These are phyloP conservation scores for Tremellales sp. DNA, from an alignment of 1,284 basidiomycete genomes.

Conservation along the genomic window DNA sequence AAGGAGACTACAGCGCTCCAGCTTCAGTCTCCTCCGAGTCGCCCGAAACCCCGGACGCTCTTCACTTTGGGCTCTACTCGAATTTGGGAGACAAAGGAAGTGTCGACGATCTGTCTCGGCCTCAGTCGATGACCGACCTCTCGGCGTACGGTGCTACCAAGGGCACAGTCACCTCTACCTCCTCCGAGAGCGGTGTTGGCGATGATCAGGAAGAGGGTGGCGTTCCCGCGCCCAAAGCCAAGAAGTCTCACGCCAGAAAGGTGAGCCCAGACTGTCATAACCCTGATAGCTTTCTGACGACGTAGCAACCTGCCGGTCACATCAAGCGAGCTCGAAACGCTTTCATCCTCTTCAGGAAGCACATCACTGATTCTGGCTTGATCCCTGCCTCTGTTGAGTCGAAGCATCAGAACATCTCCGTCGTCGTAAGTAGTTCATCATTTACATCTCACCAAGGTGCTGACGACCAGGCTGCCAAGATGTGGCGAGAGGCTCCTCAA, in stretches of 20 bases:
- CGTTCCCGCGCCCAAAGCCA: constrained; percentile 23
- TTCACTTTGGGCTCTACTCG: neutral
- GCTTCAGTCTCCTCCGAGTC: neutral
- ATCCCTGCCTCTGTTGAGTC: constrained; percentile 44
- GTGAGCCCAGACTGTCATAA: constrained; percentile 12
- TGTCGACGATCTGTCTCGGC: neutral
- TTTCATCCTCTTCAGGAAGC: constrained; percentile 46
- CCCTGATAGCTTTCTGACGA: neutral
- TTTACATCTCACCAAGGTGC: neutral
- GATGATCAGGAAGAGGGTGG: constrained; percentile 16
- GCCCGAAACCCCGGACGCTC: neutral
- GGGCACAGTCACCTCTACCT: neutral
- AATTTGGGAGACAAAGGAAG: neutral
- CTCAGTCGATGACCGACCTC: neutral
- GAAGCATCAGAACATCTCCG: constrained; percentile 47
- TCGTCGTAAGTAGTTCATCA: constrained; percentile 28
- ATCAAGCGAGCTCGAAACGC: constrained; percentile 39
- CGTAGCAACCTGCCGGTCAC: constrained; percentile 36
- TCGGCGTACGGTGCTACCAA: neutral
- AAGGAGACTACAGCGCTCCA: neutral
- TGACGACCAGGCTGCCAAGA: constrained; percentile 36
- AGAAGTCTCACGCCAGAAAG: constrained; percentile 39
- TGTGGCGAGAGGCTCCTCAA: constrained; percentile 44
- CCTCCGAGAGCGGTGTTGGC: neutral
- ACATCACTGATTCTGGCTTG: constrained; percentile 44